Evolutionary conservation across 148 eudicot species (phyloP).

Genomic region (Chenopodium formosanum): DNA sequence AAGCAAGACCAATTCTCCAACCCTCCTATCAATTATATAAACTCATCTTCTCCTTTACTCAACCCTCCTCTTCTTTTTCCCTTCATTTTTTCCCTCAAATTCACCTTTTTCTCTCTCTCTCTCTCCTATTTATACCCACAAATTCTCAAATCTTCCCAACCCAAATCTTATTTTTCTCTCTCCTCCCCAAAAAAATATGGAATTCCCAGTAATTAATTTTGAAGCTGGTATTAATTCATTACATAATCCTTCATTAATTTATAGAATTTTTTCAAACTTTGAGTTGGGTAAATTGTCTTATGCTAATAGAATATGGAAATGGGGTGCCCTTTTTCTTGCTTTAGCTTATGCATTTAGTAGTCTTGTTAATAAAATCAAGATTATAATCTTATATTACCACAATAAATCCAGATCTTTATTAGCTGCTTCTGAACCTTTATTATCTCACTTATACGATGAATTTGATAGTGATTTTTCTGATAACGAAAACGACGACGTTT

Average conservation of each 20-base stretch:
- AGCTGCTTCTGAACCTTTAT: conserved; percentile 26
- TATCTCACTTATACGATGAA: conserved; percentile 31
- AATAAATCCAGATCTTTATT: conserved; percentile 25
- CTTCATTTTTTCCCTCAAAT: not conserved
- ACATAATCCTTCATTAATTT: conserved; percentile 46
- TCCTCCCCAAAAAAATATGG: conserved; percentile 28
- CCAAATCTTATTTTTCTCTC: too few relatives aligned
- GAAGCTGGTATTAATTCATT: conserved; percentile 44
- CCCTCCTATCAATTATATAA: conserved; percentile 25
- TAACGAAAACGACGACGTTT: conserved; percentile 36
- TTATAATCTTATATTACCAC: conserved; percentile 35
- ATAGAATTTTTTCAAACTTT: conserved; percentile 42
- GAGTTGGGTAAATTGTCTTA: conserved; percentile 31
- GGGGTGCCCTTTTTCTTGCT: conserved; percentile 65
- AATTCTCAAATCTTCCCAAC: too few relatives aligned
- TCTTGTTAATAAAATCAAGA: conserved; percentile 42
- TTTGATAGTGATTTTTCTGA: conserved; percentile 19
- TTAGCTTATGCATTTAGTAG: conserved; percentile 49
- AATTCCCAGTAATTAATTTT: conserved; percentile 58
- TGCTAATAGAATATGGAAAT: conserved; percentile 53
- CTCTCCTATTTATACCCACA: too few relatives aligned
- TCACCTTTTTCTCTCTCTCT: not conserved
- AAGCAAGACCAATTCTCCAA: conserved; percentile 16
- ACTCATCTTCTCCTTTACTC: conserved; percentile 18
- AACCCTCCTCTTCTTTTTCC: not conserved